Percentiles rank a stretch among this genome's conserved stretches.
phyloP scores from a whole-genome alignment of 2,329 filamentous ascomycete species.

The Aspergillus sp. region DNA sequence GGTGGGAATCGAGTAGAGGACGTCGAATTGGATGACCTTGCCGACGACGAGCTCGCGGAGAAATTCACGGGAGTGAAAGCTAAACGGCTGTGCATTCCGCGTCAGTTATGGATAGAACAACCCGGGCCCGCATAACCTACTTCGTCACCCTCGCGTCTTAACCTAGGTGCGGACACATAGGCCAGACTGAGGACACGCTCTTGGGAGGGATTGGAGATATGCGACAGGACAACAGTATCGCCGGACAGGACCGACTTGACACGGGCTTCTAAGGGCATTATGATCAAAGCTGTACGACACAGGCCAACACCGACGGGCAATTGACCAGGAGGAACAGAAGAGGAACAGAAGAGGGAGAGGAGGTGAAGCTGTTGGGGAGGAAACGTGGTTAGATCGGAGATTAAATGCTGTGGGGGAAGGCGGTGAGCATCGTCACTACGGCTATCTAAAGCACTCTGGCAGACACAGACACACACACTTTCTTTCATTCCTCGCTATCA shows the following conservation, averaged over 20 bases:
- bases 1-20: constrained; percentile 79
- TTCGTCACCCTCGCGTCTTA: constrained; percentile 84
- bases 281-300: constrained; percentile 10
- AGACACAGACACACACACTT: too few relatives aligned
- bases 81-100: constrained; percentile 50
- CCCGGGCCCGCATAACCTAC: constrained; percentile 28
- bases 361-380: constrained; percentile 12
- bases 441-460: too few relatives aligned
- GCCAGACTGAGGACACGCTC: constrained; percentile 85
- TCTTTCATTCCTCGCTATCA: neutral
- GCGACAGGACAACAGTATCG: constrained; percentile 78
- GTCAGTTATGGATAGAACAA: constrained; percentile 12
- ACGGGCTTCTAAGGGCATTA: constrained; percentile 48
- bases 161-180: constrained; percentile 78
- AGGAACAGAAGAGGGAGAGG: constrained; percentile 7
- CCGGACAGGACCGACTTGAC: constrained; percentile 94
- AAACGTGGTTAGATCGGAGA: constrained; percentile 22
- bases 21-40: constrained; percentile 74
- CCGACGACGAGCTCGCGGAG: constrained; percentile 75
- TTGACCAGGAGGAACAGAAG: constrained; percentile 5
- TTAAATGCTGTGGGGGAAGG: constrained; percentile 2
- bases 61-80: constrained; percentile 90
- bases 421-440: too few relatives aligned
- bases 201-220: constrained; percentile 67
- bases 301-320: constrained; percentile 2